Evolutionary conservation across 2,329 filamentous ascomycete genomes (phyloP), one percentile per base, ranked within the genome.

Genomic region (Trichophyton verrucosum): DNA sequence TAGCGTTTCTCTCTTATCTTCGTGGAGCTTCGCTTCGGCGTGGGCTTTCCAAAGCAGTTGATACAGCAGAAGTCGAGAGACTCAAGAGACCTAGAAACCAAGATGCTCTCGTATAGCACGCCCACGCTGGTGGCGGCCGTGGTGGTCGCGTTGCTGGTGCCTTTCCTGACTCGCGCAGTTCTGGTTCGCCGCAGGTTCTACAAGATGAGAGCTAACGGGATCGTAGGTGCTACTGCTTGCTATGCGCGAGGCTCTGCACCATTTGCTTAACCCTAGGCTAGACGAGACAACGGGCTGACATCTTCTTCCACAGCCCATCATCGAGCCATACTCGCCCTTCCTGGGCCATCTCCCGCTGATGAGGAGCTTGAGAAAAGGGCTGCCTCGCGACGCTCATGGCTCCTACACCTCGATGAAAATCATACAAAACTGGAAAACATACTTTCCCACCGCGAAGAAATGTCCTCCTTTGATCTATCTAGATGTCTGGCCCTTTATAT

Each of bases 401-500:
- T 55, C 51, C 13, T 55, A 55, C 20, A 55, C 51, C 15, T 55
- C 51, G 1, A 36, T 36, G 15, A 36, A 55, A n/a, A 55, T 55
- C n/a, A 5, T 55, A 8, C 51, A 55, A 27, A 55, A 55, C 27
- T 55, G 51, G 51, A 15, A 38, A 27, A 33, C 8, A 20, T 55
- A 42, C 17, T 60, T 60, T 11, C 58, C 58, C 27, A 38, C 33
- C 7, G 46, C 58, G 24, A 55, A 53, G n/a, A 42, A 60, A 27
- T 60, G 58, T 17, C 58, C 58, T 1, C 58, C 46, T 8, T 40
- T 60, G 20, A 27, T 55, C 38, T 60, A 60, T 27, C 9, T 60
- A 13, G 58, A 60, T 55, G 46, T 40, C 46, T 60, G 58, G 58
- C 58, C 58, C 17, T 60, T 60, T 42, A 60, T 60, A 30, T 4